Evolutionary conservation across 345 rosid species (phyloP), one percentile per base, ranked within the genome.

Genomic region (Gossypium mustelinum): DNA sequence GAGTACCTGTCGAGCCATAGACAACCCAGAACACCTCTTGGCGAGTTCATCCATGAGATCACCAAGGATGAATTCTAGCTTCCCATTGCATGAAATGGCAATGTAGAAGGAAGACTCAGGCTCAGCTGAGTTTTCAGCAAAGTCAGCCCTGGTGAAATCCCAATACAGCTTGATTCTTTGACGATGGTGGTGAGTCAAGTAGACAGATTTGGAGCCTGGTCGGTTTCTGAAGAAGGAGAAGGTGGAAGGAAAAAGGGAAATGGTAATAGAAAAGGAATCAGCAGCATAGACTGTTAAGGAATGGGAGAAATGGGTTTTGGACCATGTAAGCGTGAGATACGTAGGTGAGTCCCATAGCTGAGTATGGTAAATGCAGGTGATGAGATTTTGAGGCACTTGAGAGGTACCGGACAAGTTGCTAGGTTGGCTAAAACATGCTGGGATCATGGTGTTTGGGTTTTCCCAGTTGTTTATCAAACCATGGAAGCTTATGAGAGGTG

Each of bases 131-230:
- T 82, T 78, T 11, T 75, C 74, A 11, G 76, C 18, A 80, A 86
- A 88, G 48, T 75, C 74, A 7, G 87, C 83, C 48, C 83, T 66
- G 56, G 84, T 88, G 81, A 88, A 86, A 76, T 86, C 89, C 89
- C 91, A 86, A 39, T 88, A 77, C 8, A 88, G 85, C 84, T 83
- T 84, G 83, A 88, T 75, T 76, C 75, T 81, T 14, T 75, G 83
- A 78, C 79, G 69, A 68, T 80, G 83, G 12, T 80, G 85, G 80
- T 70, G 80, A 73, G 82, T 67, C 45, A 86, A 60, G 70, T 64
- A 79, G 77, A 84, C 71, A 74, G 91, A 82, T 73, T 87, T 87
- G 67, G 91, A 87, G n/a, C 87, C 91, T 8, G 81, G 78, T 1
- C 79, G 76, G 83, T 29, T 81, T 39, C 84, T 70, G 64, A 88